These are phyloP conservation scores for Trichoderma gracile DNA, from an alignment of 2,329 filamentous ascomycete genomes.

Conservation along the genomic window DNA sequence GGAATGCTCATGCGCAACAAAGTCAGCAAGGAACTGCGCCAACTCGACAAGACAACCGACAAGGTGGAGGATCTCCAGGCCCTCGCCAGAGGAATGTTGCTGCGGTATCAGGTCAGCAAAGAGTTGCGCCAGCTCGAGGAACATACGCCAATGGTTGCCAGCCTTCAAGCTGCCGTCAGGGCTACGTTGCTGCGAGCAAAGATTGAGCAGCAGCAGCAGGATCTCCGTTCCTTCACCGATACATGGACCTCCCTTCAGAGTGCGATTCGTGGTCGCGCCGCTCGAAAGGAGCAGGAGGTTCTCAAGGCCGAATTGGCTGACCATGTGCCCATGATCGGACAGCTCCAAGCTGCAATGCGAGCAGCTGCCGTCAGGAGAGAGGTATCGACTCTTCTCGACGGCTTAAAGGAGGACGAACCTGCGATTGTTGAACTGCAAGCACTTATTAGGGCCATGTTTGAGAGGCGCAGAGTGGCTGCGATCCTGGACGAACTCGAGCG, in stretches of 20 bases:
- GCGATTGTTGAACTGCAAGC: conserved; percentile 58
- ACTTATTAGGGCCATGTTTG: conserved; percentile 61
- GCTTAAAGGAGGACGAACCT: conserved; percentile 48
- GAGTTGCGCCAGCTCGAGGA: conserved; percentile 55
- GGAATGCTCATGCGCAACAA: conserved; percentile 64
- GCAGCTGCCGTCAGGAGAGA: conserved; percentile 57
- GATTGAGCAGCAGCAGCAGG: conserved; percentile 52
- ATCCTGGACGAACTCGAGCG: conserved; percentile 58
- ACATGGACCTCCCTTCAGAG: conserved; percentile 51
- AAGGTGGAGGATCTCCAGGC: conserved; percentile 64
- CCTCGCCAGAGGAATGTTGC: conserved; percentile 65
- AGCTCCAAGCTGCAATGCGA: conserved; percentile 55
- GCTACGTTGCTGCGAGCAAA: conserved; percentile 61
- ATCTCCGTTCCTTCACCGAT: conserved; percentile 51
- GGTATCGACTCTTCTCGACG: conserved; percentile 50
- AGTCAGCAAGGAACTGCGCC: conserved; percentile 54
- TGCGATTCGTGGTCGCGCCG: conserved; percentile 48
- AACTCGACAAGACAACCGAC: conserved; percentile 49
- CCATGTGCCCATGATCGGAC: conserved; percentile 47
- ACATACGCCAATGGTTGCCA: conserved; percentile 51
- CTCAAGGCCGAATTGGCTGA: conserved; percentile 52
- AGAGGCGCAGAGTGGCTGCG: conserved; percentile 51
- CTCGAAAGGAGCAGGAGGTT: conserved; percentile 47
- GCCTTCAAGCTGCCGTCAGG: conserved; percentile 66
- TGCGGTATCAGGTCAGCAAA: conserved; percentile 57